phyloP scores from a whole-genome alignment of 495 filamentous ascomycete genomes.

The Penicillium steckii region DNA sequence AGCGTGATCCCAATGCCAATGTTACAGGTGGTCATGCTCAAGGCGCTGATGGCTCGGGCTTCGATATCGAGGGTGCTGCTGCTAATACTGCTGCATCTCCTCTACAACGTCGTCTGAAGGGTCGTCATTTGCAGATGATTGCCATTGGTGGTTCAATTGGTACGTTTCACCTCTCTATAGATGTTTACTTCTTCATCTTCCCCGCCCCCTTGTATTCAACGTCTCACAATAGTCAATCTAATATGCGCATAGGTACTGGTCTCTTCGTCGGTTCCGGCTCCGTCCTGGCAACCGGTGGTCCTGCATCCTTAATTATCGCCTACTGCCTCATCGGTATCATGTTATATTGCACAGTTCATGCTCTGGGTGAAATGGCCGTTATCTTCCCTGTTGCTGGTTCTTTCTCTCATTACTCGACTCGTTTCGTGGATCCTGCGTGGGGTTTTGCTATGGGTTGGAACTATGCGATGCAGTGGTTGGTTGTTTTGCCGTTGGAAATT shows the following conservation, averaged over 20 bases:
- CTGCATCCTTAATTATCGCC: constrained; percentile 79
- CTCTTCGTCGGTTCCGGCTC: constrained; percentile 86
- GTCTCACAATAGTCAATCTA: not conserved
- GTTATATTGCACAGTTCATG: constrained; percentile 90
- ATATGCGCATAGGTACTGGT: constrained; percentile 65
- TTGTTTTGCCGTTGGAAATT: constrained; percentile 85
- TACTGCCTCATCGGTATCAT: constrained; percentile 83
- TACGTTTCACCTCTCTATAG: constrained; percentile 31
- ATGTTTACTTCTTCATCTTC: not conserved
- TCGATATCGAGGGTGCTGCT: constrained; percentile 74
- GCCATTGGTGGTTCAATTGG: constrained; percentile 95
- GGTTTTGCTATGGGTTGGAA: constrained; percentile 99
- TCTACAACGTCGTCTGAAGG: constrained; percentile 73
- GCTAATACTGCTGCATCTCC: constrained; percentile 73
- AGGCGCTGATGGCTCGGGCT: constrained; percentile 61
- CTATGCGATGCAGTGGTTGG: constrained; percentile 93
- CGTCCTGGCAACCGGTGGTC: constrained; percentile 76
- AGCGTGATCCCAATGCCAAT: constrained; percentile 67
- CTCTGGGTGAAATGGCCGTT: constrained; percentile 89
- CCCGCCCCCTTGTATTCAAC: too few species aligned
- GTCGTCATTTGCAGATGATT: constrained; percentile 93
- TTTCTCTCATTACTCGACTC: constrained; percentile 88
- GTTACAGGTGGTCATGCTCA: constrained; percentile 53
- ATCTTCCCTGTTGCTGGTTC: constrained; percentile 89
- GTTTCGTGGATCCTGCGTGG: constrained; percentile 93